Base-by-base conservation (phyloP, 805 yeast genomes). In the Yarrowia sp. region DNA sequence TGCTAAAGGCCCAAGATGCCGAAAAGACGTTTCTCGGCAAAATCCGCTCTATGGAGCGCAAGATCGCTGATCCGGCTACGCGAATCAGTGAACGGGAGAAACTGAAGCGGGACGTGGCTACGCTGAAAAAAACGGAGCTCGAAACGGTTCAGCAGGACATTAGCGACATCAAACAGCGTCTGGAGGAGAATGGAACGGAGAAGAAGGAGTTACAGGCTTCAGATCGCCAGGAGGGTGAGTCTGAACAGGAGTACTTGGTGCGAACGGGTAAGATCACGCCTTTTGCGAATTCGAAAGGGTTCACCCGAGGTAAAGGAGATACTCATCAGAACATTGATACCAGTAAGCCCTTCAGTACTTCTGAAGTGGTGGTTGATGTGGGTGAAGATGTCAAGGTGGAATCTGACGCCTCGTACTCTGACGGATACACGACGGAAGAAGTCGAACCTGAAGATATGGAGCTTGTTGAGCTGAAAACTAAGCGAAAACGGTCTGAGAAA, bases 221-320 rank as follows among this genome's bases (percentile, higher is more conserved):
- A 1, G 67, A 70, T n/a, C 78, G 80, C 68, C 78, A 83, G 7
- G 85, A 88, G 0, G 89, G 83, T n/a, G 98, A 95, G 71, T 76
- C 91, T 0, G 89, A 88, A 71, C 84, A 84, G 65, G 98, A 92
- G 60, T 92, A 76, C 71, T 79, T 95, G 67, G 84, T 95, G 0
- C 81, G 99, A 68, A 92, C 93, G 0, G 99, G 99, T 33, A 86
- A 91, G 73, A 84, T 92, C 65, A 95, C 99, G 0, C 98, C 98
- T 0, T 95, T 95, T 78, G 96, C 97, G 10, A 83, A 84, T 35
- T 76, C 84, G 9, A 11, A 67, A 8, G 62, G 65, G 13, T 69
- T 61, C 17, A 47, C 38, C 60, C 50, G 61, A 32, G 44, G 67
- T 64, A 11, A 36, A 17, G 28, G 64, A n/a, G 39, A 31, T 28